A percentile compares a stretch with the other conserved stretches of the same genome.
These are phyloP conservation scores for Nissolia schottii DNA, from an alignment of 306 rosid genomes.

Conservation along the genomic window DNA sequence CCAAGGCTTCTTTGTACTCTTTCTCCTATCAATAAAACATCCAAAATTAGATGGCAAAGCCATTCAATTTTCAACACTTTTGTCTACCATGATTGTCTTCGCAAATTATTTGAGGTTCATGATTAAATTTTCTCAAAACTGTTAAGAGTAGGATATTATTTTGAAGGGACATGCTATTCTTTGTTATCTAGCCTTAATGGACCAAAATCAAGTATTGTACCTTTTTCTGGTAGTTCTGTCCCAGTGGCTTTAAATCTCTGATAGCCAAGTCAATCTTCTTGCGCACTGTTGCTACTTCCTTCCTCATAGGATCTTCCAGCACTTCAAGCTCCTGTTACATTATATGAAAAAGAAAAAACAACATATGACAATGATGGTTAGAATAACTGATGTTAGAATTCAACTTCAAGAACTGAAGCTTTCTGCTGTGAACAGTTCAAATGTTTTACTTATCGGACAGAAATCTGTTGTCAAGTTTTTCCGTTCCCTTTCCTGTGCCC, in stretches of 20 bases:
- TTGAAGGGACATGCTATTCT: neutral
- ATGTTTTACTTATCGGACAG: too few relatives aligned
- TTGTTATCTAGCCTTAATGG: neutral
- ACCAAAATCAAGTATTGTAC: constrained; percentile 22
- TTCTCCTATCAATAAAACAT: constrained; percentile 55
- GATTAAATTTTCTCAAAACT: neutral
- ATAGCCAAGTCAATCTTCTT: constrained; percentile 72
- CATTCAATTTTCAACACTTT: neutral
- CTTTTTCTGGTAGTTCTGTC: constrained; percentile 78
- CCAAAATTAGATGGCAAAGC: neutral
- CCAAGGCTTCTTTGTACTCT: constrained; percentile 74
- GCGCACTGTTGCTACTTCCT: constrained; percentile 73
- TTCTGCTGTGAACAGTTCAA: neutral
- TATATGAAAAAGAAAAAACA: neutral
- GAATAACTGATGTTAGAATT: neutral
- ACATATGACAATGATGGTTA: neutral
- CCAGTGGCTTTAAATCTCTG: constrained; percentile 70
- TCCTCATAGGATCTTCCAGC: constrained; percentile 76
- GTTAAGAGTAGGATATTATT: neutral
- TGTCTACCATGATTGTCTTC: neutral
- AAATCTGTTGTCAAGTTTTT: too few relatives aligned
- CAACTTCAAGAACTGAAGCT: constrained; percentile 2
- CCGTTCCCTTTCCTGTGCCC: too few relatives aligned
- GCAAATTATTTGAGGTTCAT: neutral
- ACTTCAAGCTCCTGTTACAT: constrained; percentile 76